Conservation (phyloP, 805 yeast species). For the Saccharomycopsis javanensis region DNA sequence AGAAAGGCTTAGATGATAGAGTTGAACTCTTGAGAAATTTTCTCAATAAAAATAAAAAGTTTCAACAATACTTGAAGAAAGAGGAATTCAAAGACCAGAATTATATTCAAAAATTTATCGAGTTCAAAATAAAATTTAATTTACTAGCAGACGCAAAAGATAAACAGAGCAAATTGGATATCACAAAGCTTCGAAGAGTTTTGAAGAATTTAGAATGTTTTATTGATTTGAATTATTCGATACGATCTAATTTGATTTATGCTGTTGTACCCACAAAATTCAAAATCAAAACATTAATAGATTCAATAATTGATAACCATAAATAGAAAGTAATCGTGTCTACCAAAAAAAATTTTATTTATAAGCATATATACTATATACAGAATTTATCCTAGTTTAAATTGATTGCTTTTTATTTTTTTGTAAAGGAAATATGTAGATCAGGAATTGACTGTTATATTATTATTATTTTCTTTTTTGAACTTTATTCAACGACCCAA, state of each 20-base stretch:
- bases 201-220: constrained; percentile 4
- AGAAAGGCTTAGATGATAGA: constrained; percentile 10
- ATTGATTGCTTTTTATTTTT: no score
- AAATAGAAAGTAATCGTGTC: not conserved
- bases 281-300: constrained; percentile 6
- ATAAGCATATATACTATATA: not conserved
- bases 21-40: constrained; percentile 4
- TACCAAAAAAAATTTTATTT: not conserved
- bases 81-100: not conserved
- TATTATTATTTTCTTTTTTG: not conserved
- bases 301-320: not conserved
- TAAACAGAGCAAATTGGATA: not conserved
- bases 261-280: constrained; percentile 18
- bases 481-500: constrained; percentile 13
- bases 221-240: constrained; percentile 11
- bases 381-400: not conserved
- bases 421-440: no score
- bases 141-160: not conserved
- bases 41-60: constrained; percentile 5
- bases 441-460: no score
- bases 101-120: not conserved
- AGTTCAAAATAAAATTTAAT: not conserved
- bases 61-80: not conserved
- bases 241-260: constrained; percentile 7
- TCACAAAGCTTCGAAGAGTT: constrained; percentile 1